Evolutionary conservation across 345 rosid genomes (phyloP), one percentile per base, ranked within the genome.

Genomic region (Linum trigynum): DNA sequence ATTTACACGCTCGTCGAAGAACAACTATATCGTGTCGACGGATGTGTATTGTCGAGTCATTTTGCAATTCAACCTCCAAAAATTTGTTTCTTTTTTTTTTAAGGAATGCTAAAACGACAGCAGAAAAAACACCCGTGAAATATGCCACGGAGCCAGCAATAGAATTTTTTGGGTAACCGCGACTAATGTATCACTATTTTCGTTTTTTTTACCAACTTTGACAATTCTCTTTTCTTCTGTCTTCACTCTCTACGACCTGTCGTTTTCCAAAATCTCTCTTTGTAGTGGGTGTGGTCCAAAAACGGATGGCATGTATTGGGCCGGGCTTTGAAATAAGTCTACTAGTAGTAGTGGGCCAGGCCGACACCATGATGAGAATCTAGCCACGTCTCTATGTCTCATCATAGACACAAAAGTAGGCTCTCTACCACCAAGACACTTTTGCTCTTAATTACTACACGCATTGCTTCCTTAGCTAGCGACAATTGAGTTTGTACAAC

Each of bases 71-170:
- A 14, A 0, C 45, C 45, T 41, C 45, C 45, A 4, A 4, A n/a
- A n/a, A 4, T 55, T 3, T 55, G 57, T 4, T 55, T 55, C 7
- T 3, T 23, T 55, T 23, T 55, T 23, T 12, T 12, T 55, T n/a
- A n/a, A 5, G 51, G 62, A 36, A 17, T 67, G 69, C 67, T 67
- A 72, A 64, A 64, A 48, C 42, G 68, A 73, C 62, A 68, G 72
- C 68, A 37, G 23, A 6, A 57, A 37, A 45, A 67, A 36, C 39
- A 59, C 57, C 76, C 65, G 36, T 63, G 71, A 36, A 53, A 40
- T 55, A 5, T 59, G 70, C 57, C 1, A 39, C 39, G 12, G 57
- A 17, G 15, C 17, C 55, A 1, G 11, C 9, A 61, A 66, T 12
- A 16, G 66, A 61, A 66, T 32, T 63, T 57, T 63, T 63, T 67